Conservation (phyloP, 306 rosid genomes). For the Citrullus amarus region DNA sequence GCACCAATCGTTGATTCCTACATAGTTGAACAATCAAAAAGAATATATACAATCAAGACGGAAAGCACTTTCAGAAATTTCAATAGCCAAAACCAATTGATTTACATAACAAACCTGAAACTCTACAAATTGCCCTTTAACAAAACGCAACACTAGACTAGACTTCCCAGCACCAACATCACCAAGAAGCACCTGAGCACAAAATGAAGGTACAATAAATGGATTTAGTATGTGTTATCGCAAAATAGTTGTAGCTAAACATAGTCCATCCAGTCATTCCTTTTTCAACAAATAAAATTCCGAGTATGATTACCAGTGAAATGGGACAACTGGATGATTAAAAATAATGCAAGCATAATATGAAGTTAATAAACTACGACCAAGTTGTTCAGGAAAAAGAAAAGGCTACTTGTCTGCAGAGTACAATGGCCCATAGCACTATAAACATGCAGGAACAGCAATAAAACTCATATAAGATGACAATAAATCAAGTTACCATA, state of each 20-base stretch:
- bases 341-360: background rate
- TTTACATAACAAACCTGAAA: constrained; percentile 32
- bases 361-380: background rate
- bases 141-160: constrained; percentile 50
- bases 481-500: background rate
- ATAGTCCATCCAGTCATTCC: background rate
- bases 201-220: background rate
- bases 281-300: background rate
- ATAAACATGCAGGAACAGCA: background rate
- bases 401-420: background rate
- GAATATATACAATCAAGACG: background rate
- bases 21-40: constrained; percentile 1
- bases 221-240: background rate
- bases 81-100: background rate
- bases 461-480: background rate
- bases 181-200: constrained; percentile 45
- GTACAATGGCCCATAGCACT: background rate
- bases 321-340: background rate
- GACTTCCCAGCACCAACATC: constrained; percentile 64
- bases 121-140: constrained; percentile 46
- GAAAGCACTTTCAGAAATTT: background rate
- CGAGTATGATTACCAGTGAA: background rate
- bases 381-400: background rate
- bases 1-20: constrained; percentile 61
- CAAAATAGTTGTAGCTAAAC: background rate